These are phyloP conservation scores for Acrocalymma vagum DNA, from an alignment of 2,329 filamentous ascomycete genomes.

Conservation along the genomic window DNA sequence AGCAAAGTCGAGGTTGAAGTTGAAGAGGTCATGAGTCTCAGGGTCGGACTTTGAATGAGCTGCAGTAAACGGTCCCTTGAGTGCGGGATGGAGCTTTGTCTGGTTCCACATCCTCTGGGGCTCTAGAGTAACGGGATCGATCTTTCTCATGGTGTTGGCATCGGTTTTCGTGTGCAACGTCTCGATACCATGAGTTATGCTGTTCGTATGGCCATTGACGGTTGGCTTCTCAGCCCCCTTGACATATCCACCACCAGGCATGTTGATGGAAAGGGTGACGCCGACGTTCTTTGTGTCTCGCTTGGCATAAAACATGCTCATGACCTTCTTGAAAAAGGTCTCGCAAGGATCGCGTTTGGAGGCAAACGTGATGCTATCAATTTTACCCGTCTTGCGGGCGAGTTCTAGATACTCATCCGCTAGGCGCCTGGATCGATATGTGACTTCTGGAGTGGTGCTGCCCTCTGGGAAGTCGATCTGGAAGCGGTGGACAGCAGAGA, in stretches of 20 bases:
- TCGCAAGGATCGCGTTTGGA: constrained; percentile 78
- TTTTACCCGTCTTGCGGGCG: constrained; percentile 67
- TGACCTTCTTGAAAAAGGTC: constrained; percentile 75
- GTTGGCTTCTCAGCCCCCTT: constrained; percentile 13
- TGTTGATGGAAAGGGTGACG: constrained; percentile 71
- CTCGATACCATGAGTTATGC: too few species aligned
- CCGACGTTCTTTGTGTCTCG: constrained; percentile 64
- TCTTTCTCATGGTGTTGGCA: constrained; percentile 62
- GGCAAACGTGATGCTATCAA: constrained; percentile 70
- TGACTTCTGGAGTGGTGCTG: constrained; percentile 56
- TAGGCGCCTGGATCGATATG: constrained; percentile 76
- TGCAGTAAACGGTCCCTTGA: constrained; percentile 72
- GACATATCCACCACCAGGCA: constrained; percentile 60
- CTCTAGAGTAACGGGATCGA: constrained; percentile 77
- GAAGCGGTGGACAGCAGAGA: constrained; percentile 76
- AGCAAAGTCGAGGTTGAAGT: constrained; percentile 79
- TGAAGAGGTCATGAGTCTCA: constrained; percentile 77
- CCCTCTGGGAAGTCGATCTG: constrained; percentile 63
- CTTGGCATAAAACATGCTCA: constrained; percentile 63
- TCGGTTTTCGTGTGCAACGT: constrained; percentile 70
- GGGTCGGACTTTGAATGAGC: constrained; percentile 79
- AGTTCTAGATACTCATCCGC: constrained; percentile 69
- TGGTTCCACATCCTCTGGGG: constrained; percentile 72
- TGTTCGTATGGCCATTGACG: constrained; percentile 38
- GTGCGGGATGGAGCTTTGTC: constrained; percentile 68